phyloP scores from a whole-genome alignment of 2,329 filamentous ascomycete genomes.

The Phaeosphaeria sp. region DNA sequence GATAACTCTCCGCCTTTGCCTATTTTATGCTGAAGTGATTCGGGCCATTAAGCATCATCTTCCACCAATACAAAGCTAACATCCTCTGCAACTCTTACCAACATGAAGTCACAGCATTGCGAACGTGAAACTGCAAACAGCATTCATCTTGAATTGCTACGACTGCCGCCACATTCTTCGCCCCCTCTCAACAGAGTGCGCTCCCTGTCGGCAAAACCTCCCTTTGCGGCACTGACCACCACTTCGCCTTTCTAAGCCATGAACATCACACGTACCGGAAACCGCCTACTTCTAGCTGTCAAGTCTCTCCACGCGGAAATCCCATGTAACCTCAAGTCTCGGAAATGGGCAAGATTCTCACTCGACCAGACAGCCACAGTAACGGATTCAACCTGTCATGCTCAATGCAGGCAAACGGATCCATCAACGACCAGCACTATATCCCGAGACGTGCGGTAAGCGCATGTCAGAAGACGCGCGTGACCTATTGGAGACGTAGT shows the following conservation, averaged over 20 bases:
- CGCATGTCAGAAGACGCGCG: neutral
- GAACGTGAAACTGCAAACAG: neutral
- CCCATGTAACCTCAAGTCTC: neutral
- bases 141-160: neutral
- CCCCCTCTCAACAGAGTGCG: neutral
- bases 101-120: neutral
- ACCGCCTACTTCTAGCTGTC: neutral
- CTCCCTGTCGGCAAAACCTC: constrained; percentile 1
- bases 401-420: neutral
- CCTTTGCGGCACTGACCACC: neutral
- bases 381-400: neutral
- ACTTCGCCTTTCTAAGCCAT: neutral
- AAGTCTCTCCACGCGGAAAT: neutral
- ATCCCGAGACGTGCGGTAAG: neutral
- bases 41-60: neutral
- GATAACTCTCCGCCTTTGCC: neutral
- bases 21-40: neutral
- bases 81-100: neutral
- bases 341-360: neutral
- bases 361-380: neutral
- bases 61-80: neutral
- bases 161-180: neutral
- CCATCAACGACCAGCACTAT: neutral
- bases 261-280: neutral
- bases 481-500: neutral